These are phyloP conservation scores for Elongisporangium senticosum DNA, from an alignment of 352 stramenopile species.

Conservation along the genomic window DNA sequence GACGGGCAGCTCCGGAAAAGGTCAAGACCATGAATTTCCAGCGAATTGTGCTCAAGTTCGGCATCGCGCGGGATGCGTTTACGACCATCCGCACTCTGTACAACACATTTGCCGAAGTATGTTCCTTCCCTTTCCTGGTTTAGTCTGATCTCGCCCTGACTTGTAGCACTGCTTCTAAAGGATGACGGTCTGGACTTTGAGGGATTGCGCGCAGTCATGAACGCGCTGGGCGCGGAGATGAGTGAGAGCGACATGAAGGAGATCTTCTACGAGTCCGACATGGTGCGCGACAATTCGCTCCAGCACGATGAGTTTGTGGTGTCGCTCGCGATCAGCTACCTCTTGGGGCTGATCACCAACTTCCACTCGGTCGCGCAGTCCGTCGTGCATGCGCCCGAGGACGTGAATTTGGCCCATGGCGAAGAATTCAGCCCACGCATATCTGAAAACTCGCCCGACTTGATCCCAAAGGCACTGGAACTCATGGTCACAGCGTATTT, in stretches of 20 bases:
- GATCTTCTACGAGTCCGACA: slow-evolving; percentile 88
- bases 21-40: slow-evolving; percentile 62
- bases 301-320: slow-evolving; percentile 86
- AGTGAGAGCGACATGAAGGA: slow-evolving; percentile 62
- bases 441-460: slow-evolving; percentile 28
- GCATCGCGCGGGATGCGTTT: slow-evolving; percentile 55
- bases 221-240: slow-evolving; percentile 55
- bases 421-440: slow-evolving; percentile 12
- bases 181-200: slow-evolving; percentile 62
- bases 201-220: slow-evolving; percentile 54
- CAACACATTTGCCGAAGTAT: slow-evolving; percentile 47
- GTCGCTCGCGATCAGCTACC: slow-evolving; percentile 76
- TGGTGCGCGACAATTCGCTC: slow-evolving; percentile 80
- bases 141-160: slow-evolving; percentile 2
- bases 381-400: slow-evolving; percentile 22
- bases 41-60: slow-evolving; percentile 72
- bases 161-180: slow-evolving; percentile 7
- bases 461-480: slow-evolving; percentile 68
- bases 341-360: slow-evolving; percentile 75
- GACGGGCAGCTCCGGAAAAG: slow-evolving; percentile 36
- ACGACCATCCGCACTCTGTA: slow-evolving; percentile 64
- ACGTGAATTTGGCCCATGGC: slow-evolving; percentile 22
- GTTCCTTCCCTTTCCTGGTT: slow-evolving; percentile 4
- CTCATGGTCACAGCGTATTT: slow-evolving; percentile 84
- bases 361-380: slow-evolving; percentile 45